These are phyloP conservation scores for Mycena latifolia DNA, from an alignment of 768 basidiomycete species.

Conservation along the genomic window DNA sequence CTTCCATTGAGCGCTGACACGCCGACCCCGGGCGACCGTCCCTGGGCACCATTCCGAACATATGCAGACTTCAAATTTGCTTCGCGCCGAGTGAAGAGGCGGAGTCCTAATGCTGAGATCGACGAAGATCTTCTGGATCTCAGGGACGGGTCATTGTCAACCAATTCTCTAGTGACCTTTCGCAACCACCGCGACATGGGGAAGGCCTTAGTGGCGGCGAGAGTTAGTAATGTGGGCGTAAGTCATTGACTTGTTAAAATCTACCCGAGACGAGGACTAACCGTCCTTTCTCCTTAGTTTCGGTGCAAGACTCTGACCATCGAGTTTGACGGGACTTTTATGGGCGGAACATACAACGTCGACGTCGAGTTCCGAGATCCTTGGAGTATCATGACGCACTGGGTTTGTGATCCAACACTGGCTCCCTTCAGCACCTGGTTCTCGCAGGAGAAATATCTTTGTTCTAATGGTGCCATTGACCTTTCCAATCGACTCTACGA, in stretches of 20 bases:
- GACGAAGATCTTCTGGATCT: slow-evolving; percentile 24
- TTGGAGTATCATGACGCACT: slow-evolving; percentile 34
- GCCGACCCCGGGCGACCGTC: background rate
- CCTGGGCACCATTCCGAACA: slow-evolving; percentile 23
- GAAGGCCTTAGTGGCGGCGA: slow-evolving; percentile 19
- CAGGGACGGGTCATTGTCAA: background rate
- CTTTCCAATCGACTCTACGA: background rate
- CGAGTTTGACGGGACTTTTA: no score
- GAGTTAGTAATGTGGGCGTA: slow-evolving; percentile 22
- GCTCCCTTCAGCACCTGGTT: slow-evolving; percentile 25
- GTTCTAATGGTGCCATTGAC: background rate
- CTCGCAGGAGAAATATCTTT: background rate
- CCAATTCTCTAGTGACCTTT: slow-evolving; percentile 14
- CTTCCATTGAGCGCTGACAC: no score
- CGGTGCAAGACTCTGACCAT: slow-evolving; percentile 5
- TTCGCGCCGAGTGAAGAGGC: slow-evolving; percentile 5
- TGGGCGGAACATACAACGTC: slow-evolving; percentile 11
- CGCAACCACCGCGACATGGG: slow-evolving; percentile 24
- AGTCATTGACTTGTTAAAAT: background rate
- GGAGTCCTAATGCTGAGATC: slow-evolving; percentile 11
- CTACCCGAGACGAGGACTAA: background rate
- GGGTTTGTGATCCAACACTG: slow-evolving; percentile 30
- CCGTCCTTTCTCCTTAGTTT: slow-evolving; percentile 26
- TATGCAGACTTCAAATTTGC: slow-evolving; percentile 20
- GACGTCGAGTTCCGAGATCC: slow-evolving; percentile 6